Evolutionary conservation across 2,329 filamentous ascomycete genomes (phyloP), one percentile per base, ranked within the genome.

Genomic region (Cladophialophora exuberans): DNA sequence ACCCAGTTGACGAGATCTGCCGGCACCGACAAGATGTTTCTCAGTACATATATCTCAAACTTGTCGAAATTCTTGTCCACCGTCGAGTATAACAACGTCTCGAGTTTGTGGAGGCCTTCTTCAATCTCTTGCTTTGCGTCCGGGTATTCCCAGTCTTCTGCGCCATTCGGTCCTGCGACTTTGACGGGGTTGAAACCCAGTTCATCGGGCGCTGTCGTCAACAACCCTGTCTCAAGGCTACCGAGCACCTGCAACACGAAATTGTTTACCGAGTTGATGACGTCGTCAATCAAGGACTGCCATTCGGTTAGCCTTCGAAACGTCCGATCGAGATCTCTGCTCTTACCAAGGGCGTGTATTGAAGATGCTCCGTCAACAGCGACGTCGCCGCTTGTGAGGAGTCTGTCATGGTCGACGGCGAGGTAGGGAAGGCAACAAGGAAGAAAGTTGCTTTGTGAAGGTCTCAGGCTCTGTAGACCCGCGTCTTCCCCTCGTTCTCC

Each of bases 261-360:
- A 67, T 93, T 89, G 77, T 97, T 99, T 72, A 97, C 85, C 52
- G 88, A 89, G 78, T 97, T 97, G 77, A 97, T 96, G 65, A 97
- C 92, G 75, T 97, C 93, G 83, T 99, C 94, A 68, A 99, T 88
- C 36, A 99, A 84, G 58, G 89, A 89, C 92, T 96, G 66, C 6
- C 25, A 42, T 23, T 17, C 31, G 5, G 45, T 63, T 45, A 64
- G 58, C 42, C 7, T 15, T n/a, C 5, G 10, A 13, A n/a, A n/a
- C n/a, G 22, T 44, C 13, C 15, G 2, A 31, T 17, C 17, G n/a
- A 1, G 10, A 7, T 13, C 22, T 10, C 13, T 18, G n/a, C 18
- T 22, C 88, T 68, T 74, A 96, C 92, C 63, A 96, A 84, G 23
- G 93, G 94, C 1, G 94, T 93, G 67, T 96, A 97, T 62, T 90